These are phyloP conservation scores for Nannizziopsis arthrosporioides DNA, from an alignment of 2,329 filamentous ascomycete genomes.

Conservation along the genomic window DNA sequence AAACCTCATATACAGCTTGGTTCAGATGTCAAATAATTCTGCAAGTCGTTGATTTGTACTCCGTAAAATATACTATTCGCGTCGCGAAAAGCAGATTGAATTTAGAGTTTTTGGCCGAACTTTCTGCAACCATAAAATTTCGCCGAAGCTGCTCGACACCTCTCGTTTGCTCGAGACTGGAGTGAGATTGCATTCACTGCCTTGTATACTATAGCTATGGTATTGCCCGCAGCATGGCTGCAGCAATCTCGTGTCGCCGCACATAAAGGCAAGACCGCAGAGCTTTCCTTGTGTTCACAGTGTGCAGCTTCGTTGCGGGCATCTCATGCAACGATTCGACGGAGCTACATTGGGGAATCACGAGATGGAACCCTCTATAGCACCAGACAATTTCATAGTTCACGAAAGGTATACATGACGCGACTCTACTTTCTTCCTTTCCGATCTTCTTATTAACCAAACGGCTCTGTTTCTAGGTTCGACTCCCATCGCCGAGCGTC, in stretches of 20 bases:
- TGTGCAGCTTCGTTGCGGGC: conserved; percentile 8
- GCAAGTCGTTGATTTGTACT: too few species aligned
- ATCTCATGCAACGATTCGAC: conserved; percentile 4
- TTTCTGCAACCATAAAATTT: too few species aligned
- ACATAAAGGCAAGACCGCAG: conserved; percentile 10
- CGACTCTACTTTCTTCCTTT: not conserved
- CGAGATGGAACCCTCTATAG: not conserved
- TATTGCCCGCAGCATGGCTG: conserved; percentile 3
- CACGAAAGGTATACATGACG: not conserved
- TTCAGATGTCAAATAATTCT: too few species aligned
- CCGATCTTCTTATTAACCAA: not conserved
- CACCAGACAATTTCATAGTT: not conserved
- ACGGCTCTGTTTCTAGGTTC: not conserved
- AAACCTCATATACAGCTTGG: too few species aligned
- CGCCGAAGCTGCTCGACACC: too few species aligned
- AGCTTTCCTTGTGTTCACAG: conserved; percentile 12
- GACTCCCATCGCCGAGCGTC: not conserved
- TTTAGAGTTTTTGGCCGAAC: too few species aligned
- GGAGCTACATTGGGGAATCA: not conserved
- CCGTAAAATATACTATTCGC: too few species aligned
- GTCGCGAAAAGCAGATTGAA: too few species aligned
- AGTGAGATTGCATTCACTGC: not conserved
- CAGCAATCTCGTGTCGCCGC: not conserved
- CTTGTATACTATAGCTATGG: conserved; percentile 4
- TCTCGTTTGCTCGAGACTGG: not conserved